Percentiles rank a stretch among this genome's conserved stretches.
Conservation (phyloP, 148 eudicot genomes). For the Fagopyrum esculentum region DNA sequence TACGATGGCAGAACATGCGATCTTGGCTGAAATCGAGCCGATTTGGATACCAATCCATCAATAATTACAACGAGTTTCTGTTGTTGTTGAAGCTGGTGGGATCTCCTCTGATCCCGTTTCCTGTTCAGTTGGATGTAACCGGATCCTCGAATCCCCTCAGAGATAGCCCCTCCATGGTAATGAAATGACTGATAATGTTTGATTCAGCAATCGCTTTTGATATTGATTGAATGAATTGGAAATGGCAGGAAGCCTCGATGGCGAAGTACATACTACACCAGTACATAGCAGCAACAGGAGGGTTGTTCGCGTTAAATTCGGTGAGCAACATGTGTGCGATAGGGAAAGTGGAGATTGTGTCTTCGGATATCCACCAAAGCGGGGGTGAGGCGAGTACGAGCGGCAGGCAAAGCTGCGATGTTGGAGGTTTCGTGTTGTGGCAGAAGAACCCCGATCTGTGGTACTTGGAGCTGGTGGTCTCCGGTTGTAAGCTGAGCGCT, state of each 20-base stretch:
- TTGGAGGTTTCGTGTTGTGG: constrained; percentile 57
- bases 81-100: constrained; percentile 6
- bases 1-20: constrained; percentile 61
- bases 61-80: constrained; percentile 8
- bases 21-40: constrained; percentile 51
- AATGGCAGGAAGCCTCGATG: constrained; percentile 44
- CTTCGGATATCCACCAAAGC: constrained; percentile 34
- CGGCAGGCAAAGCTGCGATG: constrained; percentile 19
- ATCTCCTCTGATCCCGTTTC: constrained; percentile 10
- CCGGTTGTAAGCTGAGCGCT: constrained; percentile 48
- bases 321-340: constrained; percentile 55
- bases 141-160: constrained; percentile 10
- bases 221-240: neutral
- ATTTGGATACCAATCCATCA: neutral
- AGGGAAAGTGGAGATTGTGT: constrained; percentile 49
- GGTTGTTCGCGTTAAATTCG: constrained; percentile 33
- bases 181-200: neutral
- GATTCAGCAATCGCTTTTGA: neutral
- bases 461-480: constrained; percentile 54
- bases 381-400: neutral
- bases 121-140: constrained; percentile 4
- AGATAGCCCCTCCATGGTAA: constrained; percentile 14
- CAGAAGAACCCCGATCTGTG: constrained; percentile 62
- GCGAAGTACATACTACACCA: constrained; percentile 72
- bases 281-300: constrained; percentile 31